A percentile compares a stretch with the other conserved stretches of the same genome.
Evolutionary conservation across 768 basidiomycete species (phyloP).

Genomic region (Harrya chromipes): DNA sequence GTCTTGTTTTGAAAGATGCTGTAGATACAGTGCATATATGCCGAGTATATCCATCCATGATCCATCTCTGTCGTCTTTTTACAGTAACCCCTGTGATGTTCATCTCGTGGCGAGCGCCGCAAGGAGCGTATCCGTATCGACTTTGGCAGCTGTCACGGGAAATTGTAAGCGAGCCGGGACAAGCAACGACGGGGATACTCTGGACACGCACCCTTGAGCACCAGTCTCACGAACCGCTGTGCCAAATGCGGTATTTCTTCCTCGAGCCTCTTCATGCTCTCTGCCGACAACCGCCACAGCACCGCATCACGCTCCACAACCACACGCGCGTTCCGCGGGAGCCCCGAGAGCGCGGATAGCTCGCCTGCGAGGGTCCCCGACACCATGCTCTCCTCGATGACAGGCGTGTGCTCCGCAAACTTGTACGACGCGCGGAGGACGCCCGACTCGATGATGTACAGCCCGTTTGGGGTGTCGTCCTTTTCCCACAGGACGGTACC

Average conservation of each 20-base stretch:
- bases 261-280: conserved; percentile 60
- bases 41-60: not conserved
- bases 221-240: conserved; percentile 59
- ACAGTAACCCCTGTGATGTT: not conserved
- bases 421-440: conserved; percentile 79
- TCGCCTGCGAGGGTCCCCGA: conserved; percentile 92
- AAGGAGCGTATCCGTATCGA: conserved; percentile 59
- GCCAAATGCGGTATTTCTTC: conserved; percentile 64
- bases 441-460: conserved; percentile 89
- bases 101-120: conserved; percentile 50
- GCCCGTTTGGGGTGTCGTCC: conserved; percentile 71
- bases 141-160: conserved; percentile 51
- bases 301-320: conserved; percentile 74
- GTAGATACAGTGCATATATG: conserved; percentile 4
- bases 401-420: conserved; percentile 64
- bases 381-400: conserved; percentile 89
- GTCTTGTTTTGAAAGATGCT: not conserved
- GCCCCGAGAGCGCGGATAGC: conserved; percentile 75
- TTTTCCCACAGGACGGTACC: conserved; percentile 72
- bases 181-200: not conserved
- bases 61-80: not conserved
- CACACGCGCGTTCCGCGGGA: conserved; percentile 82
- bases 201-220: conserved; percentile 62
- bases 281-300: conserved; percentile 74
- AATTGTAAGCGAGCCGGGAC: no score